Evolutionary conservation across 1,284 basidiomycete species (phyloP), one percentile per base, ranked within the genome.

Genomic region (Leccinum variabile): DNA sequence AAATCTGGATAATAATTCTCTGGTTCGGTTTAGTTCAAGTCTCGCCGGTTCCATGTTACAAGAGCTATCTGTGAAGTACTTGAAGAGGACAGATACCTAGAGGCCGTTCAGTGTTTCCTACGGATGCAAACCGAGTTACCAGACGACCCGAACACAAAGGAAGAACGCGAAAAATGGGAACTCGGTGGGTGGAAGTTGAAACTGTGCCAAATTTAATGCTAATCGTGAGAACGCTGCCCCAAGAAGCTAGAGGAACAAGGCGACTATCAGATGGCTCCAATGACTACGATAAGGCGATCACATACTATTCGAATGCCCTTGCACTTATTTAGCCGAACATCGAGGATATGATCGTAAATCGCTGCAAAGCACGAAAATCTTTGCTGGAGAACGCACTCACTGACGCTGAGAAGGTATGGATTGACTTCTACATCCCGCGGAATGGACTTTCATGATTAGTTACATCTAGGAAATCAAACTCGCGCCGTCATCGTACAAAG

Each of bases 11-110:
- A 2, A 35, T 25, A 11, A 65, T 3, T 1, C 3, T 37, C 11
- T 41, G 35, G 35, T 22, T 41, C 13, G 33, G n/a, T 30, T 41
- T 6, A 65, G 63, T 37, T 63, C 25, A 41, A 54, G 5, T 7
- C 44, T 25, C 25, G 14, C 5, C 22, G 1, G 3, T 52, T 50
- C 18, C 1, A 14, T 13, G 25, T 44, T 16, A 55, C 37, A 18
- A 30, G 11, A 9, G n/a, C 44, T 3, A 44, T 63, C 18, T 65
- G 59, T 8, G 41, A 65, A 11, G 8, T 32, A 32, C 64, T 65
- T 3, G 52, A 46, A 35, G 13, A 10, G n/a, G 16, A 35, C 5
- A 4, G 13, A 53, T 30, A 30, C 25, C 1, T 9, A 3, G 57
- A 65, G n/a, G 63, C 46, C 6, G 14, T 44, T 10, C 0, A 52